Conservation (phyloP, 257 asterid genomes). For the Nicotiana sylvestris region DNA sequence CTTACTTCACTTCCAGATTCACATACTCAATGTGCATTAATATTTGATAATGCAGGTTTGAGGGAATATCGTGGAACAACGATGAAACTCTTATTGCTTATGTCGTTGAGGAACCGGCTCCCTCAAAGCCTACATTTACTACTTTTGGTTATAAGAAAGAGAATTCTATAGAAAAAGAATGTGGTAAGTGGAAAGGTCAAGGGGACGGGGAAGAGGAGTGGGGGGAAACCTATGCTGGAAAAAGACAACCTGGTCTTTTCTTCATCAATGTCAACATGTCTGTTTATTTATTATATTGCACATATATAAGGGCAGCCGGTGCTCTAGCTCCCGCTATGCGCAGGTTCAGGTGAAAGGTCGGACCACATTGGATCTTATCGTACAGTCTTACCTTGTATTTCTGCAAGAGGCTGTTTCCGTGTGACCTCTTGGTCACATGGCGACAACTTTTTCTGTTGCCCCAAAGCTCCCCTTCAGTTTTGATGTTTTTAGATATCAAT, state of each 20-base stretch:
- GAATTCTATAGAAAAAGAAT: constrained; percentile 54
- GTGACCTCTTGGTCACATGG: too few species aligned
- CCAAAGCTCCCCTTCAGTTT: background rate
- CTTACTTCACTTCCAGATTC: background rate
- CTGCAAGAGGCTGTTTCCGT: too few species aligned
- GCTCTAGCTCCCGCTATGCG: too few species aligned
- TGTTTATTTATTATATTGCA: background rate
- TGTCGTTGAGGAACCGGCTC: constrained; percentile 89
- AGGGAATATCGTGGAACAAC: constrained; percentile 90
- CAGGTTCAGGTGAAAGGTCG: too few species aligned
- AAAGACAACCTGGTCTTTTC: constrained; percentile 87
- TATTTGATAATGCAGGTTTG: constrained; percentile 54
- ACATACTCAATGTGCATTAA: background rate
- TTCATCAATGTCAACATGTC: constrained; percentile 60
- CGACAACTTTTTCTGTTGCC: too few species aligned
- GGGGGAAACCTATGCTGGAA: constrained; percentile 96
- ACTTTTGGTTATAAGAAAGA: constrained; percentile 53
- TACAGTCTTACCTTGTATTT: too few species aligned
- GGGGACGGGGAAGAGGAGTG: constrained; percentile 98
- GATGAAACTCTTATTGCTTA: constrained; percentile 83
- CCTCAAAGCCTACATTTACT: constrained; percentile 65
- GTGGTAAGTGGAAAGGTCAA: constrained; percentile 84
- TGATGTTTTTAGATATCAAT: constrained; percentile 6
- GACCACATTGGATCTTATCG: too few species aligned
- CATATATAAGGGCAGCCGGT: too few species aligned